Conservation (phyloP, 2,329 filamentous ascomycete genomes). For the Penicillium sp. region DNA sequence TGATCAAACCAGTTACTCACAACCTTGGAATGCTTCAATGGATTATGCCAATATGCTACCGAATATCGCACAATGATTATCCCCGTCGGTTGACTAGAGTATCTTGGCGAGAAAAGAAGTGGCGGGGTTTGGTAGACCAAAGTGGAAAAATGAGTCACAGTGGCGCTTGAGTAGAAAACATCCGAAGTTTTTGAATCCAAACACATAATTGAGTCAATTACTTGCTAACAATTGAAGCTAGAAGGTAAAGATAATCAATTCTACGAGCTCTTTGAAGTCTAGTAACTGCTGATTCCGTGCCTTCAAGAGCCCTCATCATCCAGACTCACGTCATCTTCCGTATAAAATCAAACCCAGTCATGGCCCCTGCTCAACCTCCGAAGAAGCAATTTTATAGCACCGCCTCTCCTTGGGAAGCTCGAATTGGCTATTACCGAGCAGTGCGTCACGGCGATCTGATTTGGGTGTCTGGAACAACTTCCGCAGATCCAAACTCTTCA, state of each 20-base stretch:
- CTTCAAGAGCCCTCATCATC: background rate
- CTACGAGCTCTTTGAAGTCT: background rate
- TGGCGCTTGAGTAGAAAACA: background rate
- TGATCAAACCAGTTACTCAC: background rate
- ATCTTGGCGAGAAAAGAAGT: background rate
- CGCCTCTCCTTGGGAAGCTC: slow-evolving; percentile 37
- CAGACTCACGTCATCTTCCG: background rate
- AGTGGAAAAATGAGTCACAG: background rate
- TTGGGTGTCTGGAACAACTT: slow-evolving; percentile 42
- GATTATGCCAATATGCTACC: background rate
- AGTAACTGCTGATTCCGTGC: background rate
- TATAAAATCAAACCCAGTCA: background rate
- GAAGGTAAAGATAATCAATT: background rate
- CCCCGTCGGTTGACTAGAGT: background rate
- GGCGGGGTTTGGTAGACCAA: background rate
- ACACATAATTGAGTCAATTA: background rate
- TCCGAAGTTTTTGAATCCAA: background rate
- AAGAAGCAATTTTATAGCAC: slow-evolving; percentile 33
- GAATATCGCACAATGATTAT: background rate
- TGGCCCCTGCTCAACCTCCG: background rate
- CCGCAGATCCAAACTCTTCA: slow-evolving; percentile 34
- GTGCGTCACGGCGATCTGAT: slow-evolving; percentile 37
- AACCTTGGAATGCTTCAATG: background rate
- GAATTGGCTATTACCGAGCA: slow-evolving; percentile 41
- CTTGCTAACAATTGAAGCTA: no score